A percentile compares a stretch with the other conserved stretches of the same genome.
Evolutionary conservation across 2,329 filamentous ascomycete species (phyloP).

Genomic region (Nemania abortiva): DNA sequence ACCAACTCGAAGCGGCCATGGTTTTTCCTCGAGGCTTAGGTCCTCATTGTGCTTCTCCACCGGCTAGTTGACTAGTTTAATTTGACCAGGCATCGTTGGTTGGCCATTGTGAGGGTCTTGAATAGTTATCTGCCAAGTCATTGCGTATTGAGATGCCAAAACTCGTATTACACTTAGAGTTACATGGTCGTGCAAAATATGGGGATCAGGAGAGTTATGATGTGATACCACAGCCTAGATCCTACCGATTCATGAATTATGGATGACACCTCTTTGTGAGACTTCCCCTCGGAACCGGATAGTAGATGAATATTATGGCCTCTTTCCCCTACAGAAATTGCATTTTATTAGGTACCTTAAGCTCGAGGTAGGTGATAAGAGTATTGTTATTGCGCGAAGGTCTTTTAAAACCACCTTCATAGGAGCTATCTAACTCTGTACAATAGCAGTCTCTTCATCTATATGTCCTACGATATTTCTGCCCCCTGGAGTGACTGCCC

Average conservation of each 20-base stretch:
- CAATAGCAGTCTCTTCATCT: too few species aligned
- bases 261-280: neutral
- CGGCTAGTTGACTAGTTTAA: neutral
- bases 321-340: neutral
- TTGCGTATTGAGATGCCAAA: neutral
- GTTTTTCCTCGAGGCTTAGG: constrained; percentile 49
- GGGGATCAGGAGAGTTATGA: neutral
- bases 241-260: neutral
- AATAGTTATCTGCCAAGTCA: neutral
- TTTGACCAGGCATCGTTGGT: neutral
- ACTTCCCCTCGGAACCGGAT: neutral
- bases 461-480: too few species aligned
- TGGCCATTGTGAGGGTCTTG: neutral
- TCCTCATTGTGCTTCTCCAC: neutral
- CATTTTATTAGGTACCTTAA: neutral
- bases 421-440: too few species aligned
- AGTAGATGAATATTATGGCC: neutral
- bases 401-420: too few species aligned
- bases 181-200: neutral
- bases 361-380: too few species aligned
- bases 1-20: constrained; percentile 48
- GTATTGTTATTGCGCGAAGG: too few species aligned
- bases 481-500: too few species aligned
- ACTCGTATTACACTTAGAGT: neutral
- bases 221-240: neutral